phyloP scores from a whole-genome alignment of 176 grass and related monocot genomes.

The maize (Zea mays) region Zm-B73-REFERENCE-NAM-5.0 NC_050096.1:18196001-18196500 shows the following conservation, averaged over 20 bases:
- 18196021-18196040: not conserved
- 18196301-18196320: not conserved
- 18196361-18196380: not conserved
- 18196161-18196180: not conserved
- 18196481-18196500: slow-evolving; percentile 4
- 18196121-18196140: not conserved
- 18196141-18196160: not conserved
- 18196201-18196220: not conserved
- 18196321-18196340: not conserved
- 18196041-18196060: not conserved
- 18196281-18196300: not conserved
- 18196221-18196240: not conserved
- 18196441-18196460: not conserved
- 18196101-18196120: not conserved
- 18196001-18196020: not conserved
- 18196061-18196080: not conserved
- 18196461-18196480: not conserved
- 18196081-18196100: not conserved
- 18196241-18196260: not conserved
- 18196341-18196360: not conserved
- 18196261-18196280: not conserved
- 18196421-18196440: not conserved
- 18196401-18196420: not conserved
- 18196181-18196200: not conserved
- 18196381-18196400: slow-evolving; percentile 23